Conservation (phyloP, 305 asterid species). For the Vinca major region DNA sequence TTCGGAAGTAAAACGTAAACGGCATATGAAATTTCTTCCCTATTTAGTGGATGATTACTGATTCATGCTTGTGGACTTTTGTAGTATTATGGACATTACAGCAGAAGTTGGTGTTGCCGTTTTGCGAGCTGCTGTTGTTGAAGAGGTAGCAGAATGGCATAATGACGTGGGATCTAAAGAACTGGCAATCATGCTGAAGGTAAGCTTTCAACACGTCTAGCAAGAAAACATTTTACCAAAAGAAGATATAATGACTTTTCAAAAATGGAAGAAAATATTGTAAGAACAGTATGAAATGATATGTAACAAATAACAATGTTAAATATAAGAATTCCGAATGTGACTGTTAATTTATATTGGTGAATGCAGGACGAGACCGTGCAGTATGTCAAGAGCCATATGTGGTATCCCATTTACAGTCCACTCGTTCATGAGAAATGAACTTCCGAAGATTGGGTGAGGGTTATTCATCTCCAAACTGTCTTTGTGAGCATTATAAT, state of each 20-base stretch:
- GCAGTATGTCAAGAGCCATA: constrained; percentile 50
- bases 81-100: constrained; percentile 85
- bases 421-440: constrained; percentile 96
- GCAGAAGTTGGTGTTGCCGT: constrained; percentile 97
- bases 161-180: constrained; percentile 73
- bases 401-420: constrained; percentile 92
- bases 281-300: not conserved
- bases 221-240: not conserved
- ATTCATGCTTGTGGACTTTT: constrained; percentile 6
- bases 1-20: not conserved
- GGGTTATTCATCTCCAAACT: constrained; percentile 15
- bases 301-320: not conserved
- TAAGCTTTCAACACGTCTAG: constrained; percentile 20
- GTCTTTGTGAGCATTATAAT: constrained; percentile 7
- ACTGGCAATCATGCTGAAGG: constrained; percentile 72
- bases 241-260: not conserved
- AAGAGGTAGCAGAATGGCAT: constrained; percentile 84
- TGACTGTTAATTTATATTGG: constrained; percentile 8
- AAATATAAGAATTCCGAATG: not conserved
- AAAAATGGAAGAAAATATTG: not conserved
- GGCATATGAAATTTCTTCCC: not conserved
- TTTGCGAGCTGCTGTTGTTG: constrained; percentile 65
- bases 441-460: constrained; percentile 11
- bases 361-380: constrained; percentile 69
- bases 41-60: not conserved